These are phyloP conservation scores for Fusarium musae DNA, from an alignment of 2,329 filamentous ascomycete species.

Conservation along the genomic window DNA sequence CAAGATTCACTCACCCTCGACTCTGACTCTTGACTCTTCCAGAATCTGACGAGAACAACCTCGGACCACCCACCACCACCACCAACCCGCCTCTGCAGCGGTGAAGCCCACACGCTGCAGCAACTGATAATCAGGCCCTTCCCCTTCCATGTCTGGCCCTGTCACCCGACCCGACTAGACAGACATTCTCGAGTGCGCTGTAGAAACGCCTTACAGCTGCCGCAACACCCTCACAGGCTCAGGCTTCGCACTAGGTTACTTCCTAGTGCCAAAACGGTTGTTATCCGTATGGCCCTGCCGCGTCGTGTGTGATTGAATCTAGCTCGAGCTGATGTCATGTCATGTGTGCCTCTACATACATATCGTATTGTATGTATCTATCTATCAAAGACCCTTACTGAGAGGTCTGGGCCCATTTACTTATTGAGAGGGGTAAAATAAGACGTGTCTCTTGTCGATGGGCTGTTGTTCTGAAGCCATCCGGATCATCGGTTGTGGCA, in stretches of 20 bases:
- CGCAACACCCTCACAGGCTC: conserved; percentile 4
- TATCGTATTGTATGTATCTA: background rate
- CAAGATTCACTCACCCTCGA: conserved; percentile 24
- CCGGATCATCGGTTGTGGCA: background rate
- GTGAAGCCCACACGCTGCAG: conserved; percentile 19
- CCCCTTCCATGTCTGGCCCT: background rate
- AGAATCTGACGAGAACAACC: conserved; percentile 30
- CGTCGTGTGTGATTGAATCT: conserved; percentile 25
- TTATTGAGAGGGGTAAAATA: conserved; percentile 1
- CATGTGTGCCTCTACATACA: background rate
- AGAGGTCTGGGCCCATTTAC: conserved; percentile 8
- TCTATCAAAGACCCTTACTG: conserved; percentile 17
- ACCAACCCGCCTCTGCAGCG: conserved; percentile 19
- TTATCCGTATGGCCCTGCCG: conserved; percentile 20
- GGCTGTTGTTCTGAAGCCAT: conserved; percentile 17
- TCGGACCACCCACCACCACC: conserved; percentile 5
- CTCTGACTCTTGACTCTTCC: background rate
- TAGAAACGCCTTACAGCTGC: background rate
- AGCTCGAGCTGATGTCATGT: conserved; percentile 38
- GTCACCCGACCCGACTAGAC: background rate
- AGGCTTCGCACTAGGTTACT: conserved; percentile 1
- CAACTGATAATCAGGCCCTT: conserved; percentile 12
- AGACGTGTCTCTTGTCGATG: conserved; percentile 20
- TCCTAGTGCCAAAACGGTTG: conserved; percentile 21
- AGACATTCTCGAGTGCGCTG: background rate